Evolutionary conservation across 768 basidiomycete species (phyloP).

Genomic region (Russula griseocarnosa): DNA sequence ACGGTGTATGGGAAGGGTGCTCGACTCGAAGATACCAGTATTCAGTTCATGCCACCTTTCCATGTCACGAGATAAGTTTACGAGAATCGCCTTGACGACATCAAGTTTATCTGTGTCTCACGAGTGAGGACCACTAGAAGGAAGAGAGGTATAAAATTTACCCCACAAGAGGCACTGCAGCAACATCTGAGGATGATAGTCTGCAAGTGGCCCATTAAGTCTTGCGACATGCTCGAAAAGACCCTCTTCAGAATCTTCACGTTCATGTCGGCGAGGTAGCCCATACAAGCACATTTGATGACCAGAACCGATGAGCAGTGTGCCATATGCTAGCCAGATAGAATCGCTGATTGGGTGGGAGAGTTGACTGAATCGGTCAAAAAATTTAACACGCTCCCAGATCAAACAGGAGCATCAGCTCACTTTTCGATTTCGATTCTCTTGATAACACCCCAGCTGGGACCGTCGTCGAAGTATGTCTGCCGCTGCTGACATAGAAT

Average conservation of each 20-base stretch:
- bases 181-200: constrained; percentile 92
- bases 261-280: constrained; percentile 36
- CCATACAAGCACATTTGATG: constrained; percentile 82
- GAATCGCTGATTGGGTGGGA: constrained; percentile 82
- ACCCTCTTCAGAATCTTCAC: constrained; percentile 39
- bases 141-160: constrained; percentile 37
- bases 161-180: constrained; percentile 92
- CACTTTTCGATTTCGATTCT: constrained; percentile 68
- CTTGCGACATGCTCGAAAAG: constrained; percentile 81
- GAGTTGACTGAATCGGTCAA: constrained; percentile 39
- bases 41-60: constrained; percentile 34
- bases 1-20: constrained; percentile 53
- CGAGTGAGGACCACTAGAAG: background rate
- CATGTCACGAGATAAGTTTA: constrained; percentile 53
- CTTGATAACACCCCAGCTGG: constrained; percentile 72
- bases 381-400: background rate
- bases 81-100: constrained; percentile 76
- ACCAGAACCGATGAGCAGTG: constrained; percentile 74
- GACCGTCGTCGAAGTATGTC: constrained; percentile 82
- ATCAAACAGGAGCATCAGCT: constrained; percentile 29
- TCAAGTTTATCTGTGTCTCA: constrained; percentile 66
- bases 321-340: constrained; percentile 84
- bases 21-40: constrained; percentile 37
- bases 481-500: constrained; percentile 91
- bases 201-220: constrained; percentile 79